Evolutionary conservation across 345 rosid genomes (phyloP).

Genomic region (Citrus maxima): DNA sequence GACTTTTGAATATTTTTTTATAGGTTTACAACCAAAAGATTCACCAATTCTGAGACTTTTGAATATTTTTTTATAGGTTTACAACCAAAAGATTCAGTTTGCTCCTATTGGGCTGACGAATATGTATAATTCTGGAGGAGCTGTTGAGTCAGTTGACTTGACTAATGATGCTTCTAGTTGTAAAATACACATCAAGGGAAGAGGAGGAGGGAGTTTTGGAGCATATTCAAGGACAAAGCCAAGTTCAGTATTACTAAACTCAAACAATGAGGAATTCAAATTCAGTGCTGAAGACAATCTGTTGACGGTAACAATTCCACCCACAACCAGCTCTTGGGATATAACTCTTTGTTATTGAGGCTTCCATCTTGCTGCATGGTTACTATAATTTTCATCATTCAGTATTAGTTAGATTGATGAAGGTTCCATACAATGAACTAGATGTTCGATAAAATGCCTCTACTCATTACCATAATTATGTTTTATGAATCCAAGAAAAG

Average conservation of each 20-base stretch:
- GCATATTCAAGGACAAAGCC: slow-evolving; percentile 46
- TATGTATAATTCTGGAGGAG: slow-evolving; percentile 58
- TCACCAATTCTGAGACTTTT: not conserved
- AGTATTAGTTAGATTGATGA: too few species aligned
- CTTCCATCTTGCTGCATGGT: not conserved
- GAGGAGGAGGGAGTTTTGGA: slow-evolving; percentile 42
- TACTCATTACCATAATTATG: too few species aligned
- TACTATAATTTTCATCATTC: too few species aligned
- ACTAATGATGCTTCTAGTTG: not conserved
- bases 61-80: slow-evolving; percentile 25
- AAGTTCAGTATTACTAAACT: slow-evolving; percentile 28
- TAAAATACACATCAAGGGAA: slow-evolving; percentile 31
- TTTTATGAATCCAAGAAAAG: too few species aligned
- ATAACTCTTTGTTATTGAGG: slow-evolving; percentile 30
- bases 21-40: slow-evolving; percentile 10
- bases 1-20: not conserved
- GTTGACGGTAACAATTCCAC: slow-evolving; percentile 25
- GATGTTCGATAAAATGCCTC: too few species aligned
- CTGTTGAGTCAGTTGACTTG: slow-evolving; percentile 29
- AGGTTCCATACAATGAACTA: too few species aligned
- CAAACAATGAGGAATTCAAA: slow-evolving; percentile 12
- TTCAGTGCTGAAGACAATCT: slow-evolving; percentile 31
- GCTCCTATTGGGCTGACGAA: slow-evolving; percentile 47
- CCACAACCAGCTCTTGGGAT: slow-evolving; percentile 30
- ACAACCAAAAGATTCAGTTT: slow-evolving; percentile 34